These are phyloP conservation scores for Russula lepida DNA, from an alignment of 768 basidiomycete species.

Conservation along the genomic window DNA sequence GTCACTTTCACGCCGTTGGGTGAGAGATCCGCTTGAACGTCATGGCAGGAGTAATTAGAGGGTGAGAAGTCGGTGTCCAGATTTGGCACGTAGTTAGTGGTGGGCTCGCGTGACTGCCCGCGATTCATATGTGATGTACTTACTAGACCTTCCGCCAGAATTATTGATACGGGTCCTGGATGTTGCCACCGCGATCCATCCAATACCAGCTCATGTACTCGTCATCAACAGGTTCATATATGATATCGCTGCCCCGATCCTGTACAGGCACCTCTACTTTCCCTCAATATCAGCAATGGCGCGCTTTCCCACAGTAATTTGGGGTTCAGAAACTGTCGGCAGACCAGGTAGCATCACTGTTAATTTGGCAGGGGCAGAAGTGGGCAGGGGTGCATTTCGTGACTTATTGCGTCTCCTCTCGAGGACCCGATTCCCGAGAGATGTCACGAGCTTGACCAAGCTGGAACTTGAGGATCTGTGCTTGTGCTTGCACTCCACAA, in stretches of 20 bases:
- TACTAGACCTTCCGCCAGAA: conserved; percentile 16
- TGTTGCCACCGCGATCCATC: conserved; percentile 3
- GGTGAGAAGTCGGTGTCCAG: neutral
- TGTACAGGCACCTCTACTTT: conserved; percentile 13
- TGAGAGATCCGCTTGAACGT: no score
- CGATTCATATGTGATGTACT: neutral
- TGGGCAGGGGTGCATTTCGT: conserved; percentile 16
- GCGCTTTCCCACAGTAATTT: conserved; percentile 3
- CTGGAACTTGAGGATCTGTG: conserved; percentile 27
- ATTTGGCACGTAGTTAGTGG: neutral
- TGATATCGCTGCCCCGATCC: conserved; percentile 3
- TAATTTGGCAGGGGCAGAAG: conserved; percentile 17
- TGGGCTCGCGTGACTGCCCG: neutral
- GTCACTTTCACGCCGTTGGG: no score
- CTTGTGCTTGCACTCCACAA: conserved; percentile 36
- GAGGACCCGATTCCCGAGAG: conserved; percentile 2
- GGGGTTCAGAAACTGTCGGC: conserved; percentile 7
- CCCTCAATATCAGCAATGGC: conserved; percentile 7
- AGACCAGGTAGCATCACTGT: conserved; percentile 10
- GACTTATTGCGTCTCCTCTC: conserved; percentile 7
- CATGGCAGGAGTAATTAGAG: no score
- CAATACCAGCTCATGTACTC: conserved; percentile 15
- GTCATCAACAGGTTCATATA: conserved; percentile 16
- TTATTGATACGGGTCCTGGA: conserved; percentile 4
- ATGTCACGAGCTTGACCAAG: neutral